phyloP scores from a whole-genome alignment of 176 grass and related monocot genomes.

The Aegilops speltoides region DNA sequence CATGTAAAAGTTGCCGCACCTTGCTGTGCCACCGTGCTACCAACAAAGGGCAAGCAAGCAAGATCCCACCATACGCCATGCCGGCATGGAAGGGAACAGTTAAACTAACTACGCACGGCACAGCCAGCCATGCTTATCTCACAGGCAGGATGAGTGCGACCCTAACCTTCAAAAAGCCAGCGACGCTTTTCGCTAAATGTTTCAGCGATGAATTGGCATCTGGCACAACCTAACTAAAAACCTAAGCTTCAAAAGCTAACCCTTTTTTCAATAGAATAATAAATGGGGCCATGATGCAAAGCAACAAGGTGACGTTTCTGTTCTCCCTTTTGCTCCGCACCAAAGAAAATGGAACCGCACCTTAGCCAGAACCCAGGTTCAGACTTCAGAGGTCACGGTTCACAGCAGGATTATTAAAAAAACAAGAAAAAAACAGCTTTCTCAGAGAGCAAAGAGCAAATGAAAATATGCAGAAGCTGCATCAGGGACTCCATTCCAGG shows the following conservation, averaged over 20 bases:
- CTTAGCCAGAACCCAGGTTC: background rate
- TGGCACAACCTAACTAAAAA: slow-evolving; percentile 1
- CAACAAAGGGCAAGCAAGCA: too few relatives aligned
- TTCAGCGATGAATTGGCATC: background rate
- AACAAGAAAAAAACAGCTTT: background rate
- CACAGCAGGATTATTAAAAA: background rate
- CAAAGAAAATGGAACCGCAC: background rate
- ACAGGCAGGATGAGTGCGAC: background rate
- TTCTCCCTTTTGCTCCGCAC: background rate
- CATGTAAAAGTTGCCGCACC: too few relatives aligned
- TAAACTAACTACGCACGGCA: background rate
- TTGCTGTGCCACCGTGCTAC: too few relatives aligned
- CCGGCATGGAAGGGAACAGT: background rate
- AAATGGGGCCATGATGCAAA: background rate
- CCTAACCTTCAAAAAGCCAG: background rate
- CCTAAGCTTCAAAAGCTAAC: background rate
- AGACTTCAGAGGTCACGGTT: background rate
- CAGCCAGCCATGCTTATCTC: background rate
- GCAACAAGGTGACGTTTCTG: background rate
- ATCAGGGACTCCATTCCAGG: background rate
- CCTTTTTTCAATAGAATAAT: too few relatives aligned
- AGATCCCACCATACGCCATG: background rate
- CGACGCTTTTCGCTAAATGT: background rate
- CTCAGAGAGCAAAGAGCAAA: background rate
- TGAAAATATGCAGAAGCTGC: background rate